Evolutionary conservation across 306 rosid species (phyloP), one percentile per base, ranked within the genome.

Genomic region (Dicorynia guianensis): DNA sequence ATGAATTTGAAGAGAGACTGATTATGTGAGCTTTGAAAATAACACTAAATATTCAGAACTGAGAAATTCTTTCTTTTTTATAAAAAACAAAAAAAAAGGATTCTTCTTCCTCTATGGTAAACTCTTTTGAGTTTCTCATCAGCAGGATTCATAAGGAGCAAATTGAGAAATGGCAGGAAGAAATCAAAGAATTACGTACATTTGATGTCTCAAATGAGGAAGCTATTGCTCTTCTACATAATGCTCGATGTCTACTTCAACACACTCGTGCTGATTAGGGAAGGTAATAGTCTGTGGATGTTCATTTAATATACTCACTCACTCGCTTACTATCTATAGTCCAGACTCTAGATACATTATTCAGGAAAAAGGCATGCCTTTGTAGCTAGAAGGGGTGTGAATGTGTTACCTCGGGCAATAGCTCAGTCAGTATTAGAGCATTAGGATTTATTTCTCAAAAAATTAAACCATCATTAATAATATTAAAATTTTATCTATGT

Each of bases 81-180:
- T 1, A 1, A 1, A 25, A 1, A 1, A 1, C 2, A 25, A 25
- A 25, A 25, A 25, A 25, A 25, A 2, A 25, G 2, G 30, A 25
- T 25, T 25, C 30, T 25, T 25, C 30, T 25, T 48, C 15, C 2
- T 49, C 2, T 49, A 13, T 49, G 11, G 7, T 25, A 9, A 42
- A 19, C 14, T 5, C 25, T 42, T 15, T 13, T 3, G 1, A 39
- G 6, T 6, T 39, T 43, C 8, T 20, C 38, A 15, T 17, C 34
- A 36, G 78, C 79, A 80, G 92, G 81, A 72, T 82, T 50, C 87
- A 85, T 34, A 82, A 85, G 73, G 87, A 87, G 63, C 82, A 76
- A n/a, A 78, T 75, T 43, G 89, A 85, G 78, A 82, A 82, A 54
- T 87, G 89, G 89, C 83, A 82, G 70, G 81, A 85, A 30, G 86